Conservation (phyloP, 306 rosid genomes). For the Betula pendula region DNA sequence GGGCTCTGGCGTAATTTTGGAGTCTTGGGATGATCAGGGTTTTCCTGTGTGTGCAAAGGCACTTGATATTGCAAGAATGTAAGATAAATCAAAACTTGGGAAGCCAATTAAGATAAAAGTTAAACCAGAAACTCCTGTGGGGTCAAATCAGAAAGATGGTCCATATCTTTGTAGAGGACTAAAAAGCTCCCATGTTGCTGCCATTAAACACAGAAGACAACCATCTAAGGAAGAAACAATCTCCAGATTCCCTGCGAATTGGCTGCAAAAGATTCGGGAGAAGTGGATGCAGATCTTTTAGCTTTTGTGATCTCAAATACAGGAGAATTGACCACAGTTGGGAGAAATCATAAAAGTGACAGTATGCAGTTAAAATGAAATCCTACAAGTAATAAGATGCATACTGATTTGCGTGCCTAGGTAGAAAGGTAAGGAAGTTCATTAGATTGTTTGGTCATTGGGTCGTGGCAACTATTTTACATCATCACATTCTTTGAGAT, state of each 20-base stretch:
- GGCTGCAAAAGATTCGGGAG: conserved; percentile 39
- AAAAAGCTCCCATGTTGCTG: conserved; percentile 28
- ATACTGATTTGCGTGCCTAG: too few species aligned
- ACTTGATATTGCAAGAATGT: conserved; percentile 70
- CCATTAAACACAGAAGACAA: conserved; percentile 26
- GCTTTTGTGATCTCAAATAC: conserved; percentile 6
- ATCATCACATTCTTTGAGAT: not conserved
- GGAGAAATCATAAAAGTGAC: too few species aligned
- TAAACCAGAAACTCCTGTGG: conserved; percentile 49
- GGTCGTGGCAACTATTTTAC: not conserved
- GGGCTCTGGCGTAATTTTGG: conserved; percentile 89
- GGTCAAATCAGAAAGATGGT: conserved; percentile 32
- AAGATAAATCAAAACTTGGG: conserved; percentile 82
- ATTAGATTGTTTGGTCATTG: not conserved
- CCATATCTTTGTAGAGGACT: conserved; percentile 19
- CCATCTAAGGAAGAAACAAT: conserved; percentile 22
- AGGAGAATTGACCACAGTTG: not conserved
- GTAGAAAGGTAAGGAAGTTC: not conserved
- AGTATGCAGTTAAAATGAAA: too few species aligned
- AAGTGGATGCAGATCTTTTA: conserved; percentile 36
- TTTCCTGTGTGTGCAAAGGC: conserved; percentile 83
- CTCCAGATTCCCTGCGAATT: conserved; percentile 23
- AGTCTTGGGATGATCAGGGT: conserved; percentile 83
- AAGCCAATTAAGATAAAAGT: conserved; percentile 87
- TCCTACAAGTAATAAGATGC: not conserved